Percentiles rank a stretch among this genome's conserved stretches.
Evolutionary conservation across 306 rosid species (phyloP).

Genomic region (Alnus glutinosa): DNA sequence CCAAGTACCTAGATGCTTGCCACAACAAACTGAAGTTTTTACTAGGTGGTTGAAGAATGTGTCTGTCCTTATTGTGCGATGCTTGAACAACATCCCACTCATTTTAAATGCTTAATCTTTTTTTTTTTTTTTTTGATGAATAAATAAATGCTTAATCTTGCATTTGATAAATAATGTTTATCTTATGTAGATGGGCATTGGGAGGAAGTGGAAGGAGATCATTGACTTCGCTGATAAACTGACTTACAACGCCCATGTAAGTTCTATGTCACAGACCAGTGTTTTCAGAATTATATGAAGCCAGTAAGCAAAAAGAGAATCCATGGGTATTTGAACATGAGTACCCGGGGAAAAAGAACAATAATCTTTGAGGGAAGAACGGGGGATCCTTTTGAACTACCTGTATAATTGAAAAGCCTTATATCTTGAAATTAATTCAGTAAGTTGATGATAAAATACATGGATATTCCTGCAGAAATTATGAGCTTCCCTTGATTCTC

Average conservation of each 20-base stretch:
- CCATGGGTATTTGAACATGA: not conserved
- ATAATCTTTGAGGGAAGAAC: slow-evolving; percentile 18
- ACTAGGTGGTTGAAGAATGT: not conserved
- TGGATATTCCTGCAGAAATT: too few relatives aligned
- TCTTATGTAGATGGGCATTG: slow-evolving; percentile 78
- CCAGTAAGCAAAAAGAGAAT: slow-evolving; percentile 5
- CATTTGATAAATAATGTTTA: slow-evolving; percentile 1
- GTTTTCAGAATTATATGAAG: not conserved
- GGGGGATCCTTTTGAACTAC: not conserved
- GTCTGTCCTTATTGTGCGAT: not conserved
- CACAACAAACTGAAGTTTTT: not conserved
- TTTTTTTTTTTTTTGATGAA: too few relatives aligned
- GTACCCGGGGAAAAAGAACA: not conserved
- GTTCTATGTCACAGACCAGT: slow-evolving; percentile 11
- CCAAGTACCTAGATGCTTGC: not conserved
- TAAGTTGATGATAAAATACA: too few relatives aligned
- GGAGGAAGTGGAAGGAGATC: slow-evolving; percentile 98
- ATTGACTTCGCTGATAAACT: slow-evolving; percentile 72
- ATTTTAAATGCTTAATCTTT: not conserved
- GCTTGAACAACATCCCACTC: not conserved
- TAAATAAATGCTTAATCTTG: not conserved
- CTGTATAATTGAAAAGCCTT: not conserved
- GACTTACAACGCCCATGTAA: slow-evolving; percentile 77
- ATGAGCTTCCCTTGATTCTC: too few relatives aligned
- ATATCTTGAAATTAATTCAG: too few relatives aligned